phyloP scores from a whole-genome alignment of 768 basidiomycete species.

The Pisolithus albus region DNA sequence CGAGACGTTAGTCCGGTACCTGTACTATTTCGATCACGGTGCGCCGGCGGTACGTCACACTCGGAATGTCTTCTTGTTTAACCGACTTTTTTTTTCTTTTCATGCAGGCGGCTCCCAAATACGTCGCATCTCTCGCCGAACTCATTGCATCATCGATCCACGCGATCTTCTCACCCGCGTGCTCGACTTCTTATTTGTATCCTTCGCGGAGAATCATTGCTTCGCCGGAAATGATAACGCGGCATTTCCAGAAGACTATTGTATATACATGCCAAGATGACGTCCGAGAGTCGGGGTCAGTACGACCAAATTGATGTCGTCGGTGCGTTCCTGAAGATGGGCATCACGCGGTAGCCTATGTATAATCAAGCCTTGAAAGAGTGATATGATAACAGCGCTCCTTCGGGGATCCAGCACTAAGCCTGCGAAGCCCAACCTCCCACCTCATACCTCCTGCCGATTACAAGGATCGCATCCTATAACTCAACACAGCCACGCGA shows the following conservation, averaged over 20 bases:
- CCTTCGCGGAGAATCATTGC: constrained; percentile 84
- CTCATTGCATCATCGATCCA: constrained; percentile 94
- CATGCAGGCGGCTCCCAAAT: constrained; percentile 82
- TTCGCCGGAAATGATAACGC: constrained; percentile 86
- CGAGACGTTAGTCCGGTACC: constrained; percentile 91
- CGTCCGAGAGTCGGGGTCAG: constrained; percentile 29
- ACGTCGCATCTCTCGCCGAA: constrained; percentile 93
- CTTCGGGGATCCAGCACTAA: too few species aligned
- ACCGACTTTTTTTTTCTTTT: background rate
- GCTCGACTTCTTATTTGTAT: constrained; percentile 54
- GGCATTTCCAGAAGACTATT: constrained; percentile 92
- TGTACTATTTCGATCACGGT: constrained; percentile 92
- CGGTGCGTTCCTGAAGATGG: constrained; percentile 87
- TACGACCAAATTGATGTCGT: constrained; percentile 89
- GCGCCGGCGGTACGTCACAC: constrained; percentile 71
- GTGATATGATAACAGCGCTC: too few species aligned
- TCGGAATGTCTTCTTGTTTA: background rate
- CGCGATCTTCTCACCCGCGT: constrained; percentile 64
- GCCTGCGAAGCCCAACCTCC: too few species aligned
- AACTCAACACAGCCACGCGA: constrained; percentile 34
- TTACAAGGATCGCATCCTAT: constrained; percentile 35
- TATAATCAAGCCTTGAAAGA: too few species aligned
- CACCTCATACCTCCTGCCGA: constrained; percentile 47
- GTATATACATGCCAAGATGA: constrained; percentile 80
- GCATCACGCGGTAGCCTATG: constrained; percentile 46